Evolutionary conservation across 306 rosid genomes (phyloP), one percentile per base, ranked within the genome.

Genomic region (Pterocarpus macrocarpus): DNA sequence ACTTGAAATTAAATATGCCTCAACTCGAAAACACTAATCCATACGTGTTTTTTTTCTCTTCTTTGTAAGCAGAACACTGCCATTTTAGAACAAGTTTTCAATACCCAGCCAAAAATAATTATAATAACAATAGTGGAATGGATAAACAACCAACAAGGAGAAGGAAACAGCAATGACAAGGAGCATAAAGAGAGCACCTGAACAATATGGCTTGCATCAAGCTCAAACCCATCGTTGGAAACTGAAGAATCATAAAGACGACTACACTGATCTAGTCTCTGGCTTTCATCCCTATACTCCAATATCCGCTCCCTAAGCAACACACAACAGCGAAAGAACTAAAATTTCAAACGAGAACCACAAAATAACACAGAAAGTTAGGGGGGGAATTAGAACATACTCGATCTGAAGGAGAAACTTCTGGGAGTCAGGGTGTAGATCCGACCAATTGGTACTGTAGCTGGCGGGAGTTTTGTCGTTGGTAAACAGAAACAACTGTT

Each of bases 381-480:
- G 47, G 1, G 8, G 10, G 28, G 2, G 63, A 68, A 71, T 33
- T 34, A 38, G 33, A 58, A 79, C 88, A 61, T 85, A 96, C 99
- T 93, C 99, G 64, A 96, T 93, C 87, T 85, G 93, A 75, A 94
- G 94, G 68, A 96, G 92, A 80, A 83, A 38, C 83, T 96, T 96
- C 97, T 90, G 99, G 50, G 97, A 96, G 79, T 93, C 98, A 2
- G 97, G 97, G 64, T 96, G 98, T 75, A 96, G 94, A 77, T 96
- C 99, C 12, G 91, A 82, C 99, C 99, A 96, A 83, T 96, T 94
- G 79, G 94, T 89, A 39, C 95, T 72, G 77, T 92, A 96, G 86
- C 65, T 96, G 14, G 97, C 98, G 11, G 97, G 97, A 76, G 94
- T 39, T 75, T 80, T 93, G 67, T 94, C 98, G 35, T 84, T 88